Conservation (phyloP, 371 early-diverging fungal genomes). For the Mortierella polycephala region DNA sequence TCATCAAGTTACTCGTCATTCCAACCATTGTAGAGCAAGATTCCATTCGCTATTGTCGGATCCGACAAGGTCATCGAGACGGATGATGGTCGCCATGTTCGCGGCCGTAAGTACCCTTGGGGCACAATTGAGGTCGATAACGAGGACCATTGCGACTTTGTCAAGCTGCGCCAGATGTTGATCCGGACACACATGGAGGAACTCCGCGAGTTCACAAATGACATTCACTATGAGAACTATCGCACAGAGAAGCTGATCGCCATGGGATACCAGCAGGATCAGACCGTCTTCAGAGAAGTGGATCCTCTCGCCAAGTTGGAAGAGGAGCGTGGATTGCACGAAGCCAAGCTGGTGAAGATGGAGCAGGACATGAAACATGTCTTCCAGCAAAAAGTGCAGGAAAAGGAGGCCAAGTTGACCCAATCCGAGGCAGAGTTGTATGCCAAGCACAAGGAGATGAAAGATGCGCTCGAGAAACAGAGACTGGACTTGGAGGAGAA, state of each 20-base stretch:
- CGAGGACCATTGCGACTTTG: conserved; percentile 93
- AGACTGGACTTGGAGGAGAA: conserved; percentile 92
- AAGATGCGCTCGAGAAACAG: conserved; percentile 95
- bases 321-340: conserved; percentile 92
- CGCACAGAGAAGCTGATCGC: conserved; percentile 87
- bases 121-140: conserved; percentile 96
- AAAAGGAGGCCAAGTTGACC: conserved; percentile 97
- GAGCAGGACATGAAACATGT: conserved; percentile 97
- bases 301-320: conserved; percentile 93
- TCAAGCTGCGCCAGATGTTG: conserved; percentile 92
- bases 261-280: conserved; percentile 86
- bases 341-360: conserved; percentile 96
- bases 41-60: conserved; percentile 98
- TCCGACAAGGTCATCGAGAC: conserved; percentile 90
- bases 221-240: conserved; percentile 90
- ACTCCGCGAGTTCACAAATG: conserved; percentile 87
- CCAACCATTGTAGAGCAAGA: conserved; percentile 69
- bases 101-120: conserved; percentile 97
- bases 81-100: conserved; percentile 85
- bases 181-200: conserved; percentile 93
- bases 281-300: conserved; percentile 84
- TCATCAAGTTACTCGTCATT: neutral
- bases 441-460: conserved; percentile 96
- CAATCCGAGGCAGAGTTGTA: conserved; percentile 97
- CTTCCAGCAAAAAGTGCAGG: conserved; percentile 98